Percentiles rank a stretch among this genome's conserved stretches.
These are phyloP conservation scores for Apiospora arundinis DNA, from an alignment of 2,329 filamentous ascomycete genomes.

Conservation along the genomic window DNA sequence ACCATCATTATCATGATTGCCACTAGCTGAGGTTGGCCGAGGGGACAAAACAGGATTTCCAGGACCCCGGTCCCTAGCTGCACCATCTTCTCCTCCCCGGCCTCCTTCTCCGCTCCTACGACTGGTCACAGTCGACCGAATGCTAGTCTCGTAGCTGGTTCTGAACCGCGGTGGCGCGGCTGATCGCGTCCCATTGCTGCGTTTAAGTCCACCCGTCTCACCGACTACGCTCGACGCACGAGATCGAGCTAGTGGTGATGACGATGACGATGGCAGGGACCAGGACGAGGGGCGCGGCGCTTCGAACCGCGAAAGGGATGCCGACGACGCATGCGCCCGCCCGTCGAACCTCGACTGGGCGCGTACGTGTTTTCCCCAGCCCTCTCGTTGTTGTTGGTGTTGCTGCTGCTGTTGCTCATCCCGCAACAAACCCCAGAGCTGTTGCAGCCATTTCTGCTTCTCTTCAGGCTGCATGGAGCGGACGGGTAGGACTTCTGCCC, in stretches of 20 bases:
- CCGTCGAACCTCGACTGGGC: background rate
- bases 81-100: background rate
- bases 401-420: background rate
- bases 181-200: constrained; percentile 22
- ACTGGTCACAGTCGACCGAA: background rate
- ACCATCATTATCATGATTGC: background rate
- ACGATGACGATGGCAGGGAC: background rate
- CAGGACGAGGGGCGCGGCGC: background rate
- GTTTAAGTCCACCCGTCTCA: constrained; percentile 29
- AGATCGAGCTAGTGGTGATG: background rate
- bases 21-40: background rate
- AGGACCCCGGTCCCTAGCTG: background rate
- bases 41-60: background rate
- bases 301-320: background rate
- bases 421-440: background rate
- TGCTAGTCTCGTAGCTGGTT: constrained; percentile 9
- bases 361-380: background rate
- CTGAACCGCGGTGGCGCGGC: constrained; percentile 20
- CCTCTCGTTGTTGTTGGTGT: background rate
- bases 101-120: background rate
- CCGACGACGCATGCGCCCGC: background rate
- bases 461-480: background rate
- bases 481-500: constrained; percentile 41
- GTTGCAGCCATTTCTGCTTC: background rate
- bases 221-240: background rate